These are phyloP conservation scores for Backusella psychrophila DNA, from an alignment of 192 early-diverging fungal genomes.

Conservation along the genomic window DNA sequence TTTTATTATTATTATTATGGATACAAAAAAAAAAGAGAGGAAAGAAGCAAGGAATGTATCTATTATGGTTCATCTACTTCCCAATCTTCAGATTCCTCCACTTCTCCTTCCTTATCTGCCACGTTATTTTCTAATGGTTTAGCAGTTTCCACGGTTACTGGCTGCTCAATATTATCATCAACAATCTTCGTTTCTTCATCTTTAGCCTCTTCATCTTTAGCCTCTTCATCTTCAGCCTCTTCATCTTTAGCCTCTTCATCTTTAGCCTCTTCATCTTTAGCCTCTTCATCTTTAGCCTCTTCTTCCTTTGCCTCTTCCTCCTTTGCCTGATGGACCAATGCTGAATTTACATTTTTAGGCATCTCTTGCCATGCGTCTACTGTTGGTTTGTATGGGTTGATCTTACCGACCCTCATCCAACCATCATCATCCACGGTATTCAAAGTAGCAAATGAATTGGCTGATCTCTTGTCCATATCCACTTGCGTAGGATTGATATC, in stretches of 20 bases:
- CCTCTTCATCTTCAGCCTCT: neutral
- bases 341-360: neutral
- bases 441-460: slow-evolving; percentile 4
- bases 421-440: slow-evolving; percentile 10
- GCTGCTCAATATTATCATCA: neutral
- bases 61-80: neutral
- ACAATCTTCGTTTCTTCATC: neutral
- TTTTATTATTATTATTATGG: neutral
- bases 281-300: neutral
- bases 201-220: neutral
- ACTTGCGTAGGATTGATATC: neutral
- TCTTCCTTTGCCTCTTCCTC: neutral
- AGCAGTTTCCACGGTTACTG: neutral
- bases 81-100: neutral
- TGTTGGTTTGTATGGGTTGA: neutral
- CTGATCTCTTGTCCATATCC: neutral
- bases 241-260: neutral
- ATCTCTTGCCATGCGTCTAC: slow-evolving; percentile 4
- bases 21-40: neutral
- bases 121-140: neutral
- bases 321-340: neutral
- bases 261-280: neutral
- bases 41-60: neutral
- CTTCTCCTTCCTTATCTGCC: neutral
- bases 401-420: neutral